Base-by-base conservation (phyloP, 2,329 filamentous ascomycete genomes). In the Thelonectria discophora region DNA sequence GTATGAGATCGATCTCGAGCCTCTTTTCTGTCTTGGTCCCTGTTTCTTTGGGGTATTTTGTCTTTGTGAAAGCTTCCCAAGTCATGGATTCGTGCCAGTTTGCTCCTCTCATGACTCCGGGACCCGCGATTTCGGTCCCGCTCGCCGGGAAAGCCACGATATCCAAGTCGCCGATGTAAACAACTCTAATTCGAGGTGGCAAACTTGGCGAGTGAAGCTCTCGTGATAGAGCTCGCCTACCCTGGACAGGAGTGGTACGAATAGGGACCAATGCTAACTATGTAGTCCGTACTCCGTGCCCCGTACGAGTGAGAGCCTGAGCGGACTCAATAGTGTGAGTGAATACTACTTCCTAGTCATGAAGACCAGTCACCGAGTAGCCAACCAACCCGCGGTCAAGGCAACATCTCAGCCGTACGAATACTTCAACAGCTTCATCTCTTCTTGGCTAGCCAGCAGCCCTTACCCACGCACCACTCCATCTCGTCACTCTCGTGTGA, bases 401-500 rank as follows among this genome's bases (percentile, higher is more conserved):
- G n/a, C n/a, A n/a, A 7, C 24, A 24, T 24, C 24, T 24, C 24
- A 24, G 24, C 24, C 24, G 24, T 24, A 24, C 24, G 24, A 7
- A 24, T 24, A 39, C 8, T 39, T 39, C 8, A 9, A 11, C 3
- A n/a, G 15, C 39, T 34, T 42, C 34, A 45, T 50, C 48, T 54
- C 20, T n/a, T 17, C 49, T 50, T 42, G 34, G 21, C 37, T 49
- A 48, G 46, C 43, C 51, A 58, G 40, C 32, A 58, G 62, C 62
- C 62, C 62, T 64, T 62, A 62, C 62, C 58, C 54, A 63, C 47
- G 60, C 50, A 30, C 27, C 49, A 50, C 45, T 37, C 50, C 48
- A 54, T 60, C 56, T 54, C 60, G 55, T 37, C 52, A 45, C 51
- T 60, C 56, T 54, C 60, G 55, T 47, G 45, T 32, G 39, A 61